Evolutionary conservation across 306 rosid genomes (phyloP), one percentile per base, ranked within the genome.

Genomic region (Quercus aquifolioides): DNA sequence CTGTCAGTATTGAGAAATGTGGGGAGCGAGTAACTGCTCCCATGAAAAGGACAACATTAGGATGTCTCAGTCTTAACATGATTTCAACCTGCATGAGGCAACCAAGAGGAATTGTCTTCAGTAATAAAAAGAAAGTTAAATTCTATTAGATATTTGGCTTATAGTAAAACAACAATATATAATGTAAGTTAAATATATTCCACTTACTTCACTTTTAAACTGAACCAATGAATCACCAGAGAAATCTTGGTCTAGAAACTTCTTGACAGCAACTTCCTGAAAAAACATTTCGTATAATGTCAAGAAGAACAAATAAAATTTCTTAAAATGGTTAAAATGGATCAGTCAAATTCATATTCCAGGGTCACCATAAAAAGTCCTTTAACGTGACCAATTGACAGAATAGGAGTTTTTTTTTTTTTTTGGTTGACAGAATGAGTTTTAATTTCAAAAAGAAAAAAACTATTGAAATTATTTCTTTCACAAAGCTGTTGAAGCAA

Each of bases 211-310:
- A 68, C 93, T 88, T 89, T 87, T 93, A 78, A 96, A 93, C 90
- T 96, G 97, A 85, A 82, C 81, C 84, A 96, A 84, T 71, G 98
- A 96, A 86, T 92, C 98, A 43, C 99, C 99, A 56, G 99, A 93
- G 76, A 96, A 85, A 81, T 87, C 99, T 91, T 96, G 99, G 87
- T 91, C 92, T 23, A 96, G 86, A 88, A 96, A 96, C 87, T 96
- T 96, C 90, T 96, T 96, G 82, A 96, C 99, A 72, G 99, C 99
- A 79, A 96, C 99, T 89, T 93, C 99, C 99, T 96, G 83, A 73
- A 85, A 83, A 85, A 83, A 75, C 76, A 76, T 80, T 73, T 80
- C 73, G 59, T 69, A 81, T 60, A 71, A 80, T 38, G 70, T 69
- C 54, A 77, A 54, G 10, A 23, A 77, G 35, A 58, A 83, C 49